Base-by-base conservation (phyloP, 306 rosid species). In the Vigna unguiculata region DNA sequence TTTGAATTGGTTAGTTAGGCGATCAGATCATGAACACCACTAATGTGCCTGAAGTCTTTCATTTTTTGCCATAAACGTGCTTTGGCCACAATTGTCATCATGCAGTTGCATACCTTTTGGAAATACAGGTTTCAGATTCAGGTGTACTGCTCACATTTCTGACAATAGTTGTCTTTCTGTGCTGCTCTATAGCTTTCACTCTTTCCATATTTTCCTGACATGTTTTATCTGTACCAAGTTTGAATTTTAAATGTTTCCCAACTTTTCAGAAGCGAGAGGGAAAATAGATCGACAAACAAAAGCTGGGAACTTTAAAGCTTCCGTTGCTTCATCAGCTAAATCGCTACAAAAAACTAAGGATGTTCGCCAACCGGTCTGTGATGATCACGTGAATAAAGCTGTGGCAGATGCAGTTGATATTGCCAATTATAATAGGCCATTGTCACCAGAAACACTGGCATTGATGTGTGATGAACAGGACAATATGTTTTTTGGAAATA, bases 401-500 rank as follows among this genome's bases (percentile, higher is more conserved):
- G 86, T 75, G 69, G 73, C 84, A 49, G 78, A 75, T 80, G 86
- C 79, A 78, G 78, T 69, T 72, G 83, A 81, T 81, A 69, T 47
- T 28, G 81, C 65, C 73, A 74, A 73, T 71, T 67, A 69, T 69
- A 76, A 79, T 55, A 70, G 82, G 81, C 92, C 90, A 54, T 25
- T 85, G 78, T 91, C 97, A 41, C 97, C 97, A 8, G 91, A 84
- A 79, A 89, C 97, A 15, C 87, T 85, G 48, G 88, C 92, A 49
- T 86, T 89, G 84, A 84, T 88, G 97, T 91, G 97, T 84, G 88
- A 91, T 78, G 97, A 91, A 87, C 82, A 79, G 49, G 90, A 82
- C 79, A 81, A 30, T 52, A 80, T 83, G 68, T 72, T 87, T 83
- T 73, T 80, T 62, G 81, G 83, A 38, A 74, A 80, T 83, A 83